Conservation (phyloP, 2,329 filamentous ascomycete species). For the Cladorrhinum sp. region DNA sequence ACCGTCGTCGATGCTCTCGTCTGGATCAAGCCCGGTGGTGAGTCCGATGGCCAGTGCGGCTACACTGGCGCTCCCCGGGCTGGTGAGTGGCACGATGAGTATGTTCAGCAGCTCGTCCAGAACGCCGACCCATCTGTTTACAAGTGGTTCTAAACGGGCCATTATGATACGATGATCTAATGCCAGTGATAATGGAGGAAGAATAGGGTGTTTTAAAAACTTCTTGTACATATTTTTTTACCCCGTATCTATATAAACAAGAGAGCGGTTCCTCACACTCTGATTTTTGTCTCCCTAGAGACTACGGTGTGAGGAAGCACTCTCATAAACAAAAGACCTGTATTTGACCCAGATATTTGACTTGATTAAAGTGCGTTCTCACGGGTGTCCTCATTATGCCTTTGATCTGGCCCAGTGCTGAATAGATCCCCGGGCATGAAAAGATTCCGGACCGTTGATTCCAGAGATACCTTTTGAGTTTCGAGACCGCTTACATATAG, state of each 20-base stretch:
- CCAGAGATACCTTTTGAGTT: too few relatives aligned
- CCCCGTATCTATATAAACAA: conserved; percentile 3
- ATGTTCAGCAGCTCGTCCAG: conserved; percentile 39
- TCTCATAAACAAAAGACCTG: too few relatives aligned
- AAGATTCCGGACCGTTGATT: too few relatives aligned
- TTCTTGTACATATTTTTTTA: conserved; percentile 10
- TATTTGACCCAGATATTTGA: too few relatives aligned
- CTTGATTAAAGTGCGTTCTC: too few relatives aligned
- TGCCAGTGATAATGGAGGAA: background rate
- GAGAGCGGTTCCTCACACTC: too few relatives aligned
- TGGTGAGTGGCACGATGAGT: conserved; percentile 42
- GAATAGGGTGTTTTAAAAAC: conserved; percentile 5
- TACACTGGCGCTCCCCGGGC: conserved; percentile 37
- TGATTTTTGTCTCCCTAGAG: too few relatives aligned
- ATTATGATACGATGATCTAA: background rate
- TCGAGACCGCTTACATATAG: too few relatives aligned
- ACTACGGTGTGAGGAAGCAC: too few relatives aligned
- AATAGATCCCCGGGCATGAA: too few relatives aligned
- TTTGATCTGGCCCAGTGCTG: too few relatives aligned
- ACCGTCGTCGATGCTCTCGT: conserved; percentile 41
- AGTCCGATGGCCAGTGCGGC: conserved; percentile 42
- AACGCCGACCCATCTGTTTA: conserved; percentile 34
- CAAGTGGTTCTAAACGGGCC: conserved; percentile 9
- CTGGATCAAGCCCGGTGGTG: conserved; percentile 46
- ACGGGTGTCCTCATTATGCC: too few relatives aligned